Base-by-base conservation (phyloP, 805 yeast genomes). In the Candida silvicultrix region DNA sequence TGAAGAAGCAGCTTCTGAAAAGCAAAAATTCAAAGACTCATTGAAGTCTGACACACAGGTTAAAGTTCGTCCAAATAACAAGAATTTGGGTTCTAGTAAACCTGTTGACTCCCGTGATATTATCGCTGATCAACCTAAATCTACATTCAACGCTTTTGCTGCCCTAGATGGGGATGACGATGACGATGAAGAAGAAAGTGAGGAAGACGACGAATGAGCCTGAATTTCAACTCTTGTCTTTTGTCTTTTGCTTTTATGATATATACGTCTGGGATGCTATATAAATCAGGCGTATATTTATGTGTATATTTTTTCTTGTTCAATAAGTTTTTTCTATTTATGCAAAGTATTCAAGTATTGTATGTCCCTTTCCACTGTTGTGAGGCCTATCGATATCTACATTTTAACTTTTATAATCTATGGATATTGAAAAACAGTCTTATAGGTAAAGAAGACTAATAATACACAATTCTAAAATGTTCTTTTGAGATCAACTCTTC, bases 71-170 rank as follows among this genome's bases (percentile, higher is more conserved):
- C 86, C 92, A 48, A 83, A 80, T 67, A 82, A 80, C 64, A 83
- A 84, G 63, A 83, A 83, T 63, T 80, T 85, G 62, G 79, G 87
- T 8, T 79, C 87, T 16, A 78, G 85, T 38, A 83, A 81, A 65
- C 83, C 89, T 21, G 84, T 78, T 42, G 89, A 84, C 58, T 71
- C 85, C 19, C 78, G 83, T 62, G 92, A 85, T 62, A 74, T 81
- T 49, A 71, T 78, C 56, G 80, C 88, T 36, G 88, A 82, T 52
- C 78, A 81, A 52, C 84, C 78, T 50, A 78, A 79, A 50, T 72
- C 73, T 39, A 73, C 78, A 19, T 86, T 85, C 74, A 86, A 86
- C 65, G 92, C 94, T 5, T 86, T 86, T 63, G 89, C 83, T 55
- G 92, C 92, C 22, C 77, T 86, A 59, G 59, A 55, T 34, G 47